phyloP scores from a whole-genome alignment of 1,284 basidiomycete species.

The Rhodotorula sp. region DNA sequence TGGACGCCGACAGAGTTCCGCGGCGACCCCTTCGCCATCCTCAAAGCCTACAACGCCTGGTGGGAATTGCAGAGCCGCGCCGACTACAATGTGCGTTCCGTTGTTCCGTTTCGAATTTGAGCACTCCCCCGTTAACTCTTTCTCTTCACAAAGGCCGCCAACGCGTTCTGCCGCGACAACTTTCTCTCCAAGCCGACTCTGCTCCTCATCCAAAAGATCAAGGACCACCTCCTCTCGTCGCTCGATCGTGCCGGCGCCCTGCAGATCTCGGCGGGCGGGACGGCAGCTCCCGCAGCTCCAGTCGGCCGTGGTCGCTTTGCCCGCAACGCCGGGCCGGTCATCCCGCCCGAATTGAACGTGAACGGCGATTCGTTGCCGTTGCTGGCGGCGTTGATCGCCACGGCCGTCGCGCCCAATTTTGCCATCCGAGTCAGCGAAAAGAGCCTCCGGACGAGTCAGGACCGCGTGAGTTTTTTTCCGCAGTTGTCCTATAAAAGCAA shows the following conservation, averaged over 20 bases:
- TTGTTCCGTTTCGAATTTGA: no score
- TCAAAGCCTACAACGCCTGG: slow-evolving; percentile 83
- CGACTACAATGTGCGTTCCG: slow-evolving; percentile 53
- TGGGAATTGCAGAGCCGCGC: slow-evolving; percentile 65
- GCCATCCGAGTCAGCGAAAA: slow-evolving; percentile 75
- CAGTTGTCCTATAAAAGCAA: not conserved
- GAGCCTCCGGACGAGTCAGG: slow-evolving; percentile 72
- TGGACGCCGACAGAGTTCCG: slow-evolving; percentile 74
- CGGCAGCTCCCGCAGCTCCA: slow-evolving; percentile 9
- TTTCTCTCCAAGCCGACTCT: slow-evolving; percentile 84
- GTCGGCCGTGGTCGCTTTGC: slow-evolving; percentile 25
- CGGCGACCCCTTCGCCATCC: slow-evolving; percentile 78
- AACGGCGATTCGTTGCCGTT: slow-evolving; percentile 75
- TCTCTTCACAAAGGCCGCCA: slow-evolving; percentile 55
- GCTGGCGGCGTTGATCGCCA: slow-evolving; percentile 79
- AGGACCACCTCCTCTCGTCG: slow-evolving; percentile 72
- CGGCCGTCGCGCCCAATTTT: slow-evolving; percentile 90
- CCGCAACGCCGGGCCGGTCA: slow-evolving; percentile 10
- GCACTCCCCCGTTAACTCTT: not conserved
- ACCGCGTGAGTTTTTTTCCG: slow-evolving; percentile 64
- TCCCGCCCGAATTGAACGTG: slow-evolving; percentile 69
- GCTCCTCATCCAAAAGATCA: slow-evolving; percentile 78
- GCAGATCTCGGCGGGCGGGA: slow-evolving; percentile 41
- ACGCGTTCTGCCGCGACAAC: slow-evolving; percentile 78
- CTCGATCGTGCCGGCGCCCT: slow-evolving; percentile 74